phyloP scores from a whole-genome alignment of 129 eudicot genomes.

The Escallonia rubra region DNA sequence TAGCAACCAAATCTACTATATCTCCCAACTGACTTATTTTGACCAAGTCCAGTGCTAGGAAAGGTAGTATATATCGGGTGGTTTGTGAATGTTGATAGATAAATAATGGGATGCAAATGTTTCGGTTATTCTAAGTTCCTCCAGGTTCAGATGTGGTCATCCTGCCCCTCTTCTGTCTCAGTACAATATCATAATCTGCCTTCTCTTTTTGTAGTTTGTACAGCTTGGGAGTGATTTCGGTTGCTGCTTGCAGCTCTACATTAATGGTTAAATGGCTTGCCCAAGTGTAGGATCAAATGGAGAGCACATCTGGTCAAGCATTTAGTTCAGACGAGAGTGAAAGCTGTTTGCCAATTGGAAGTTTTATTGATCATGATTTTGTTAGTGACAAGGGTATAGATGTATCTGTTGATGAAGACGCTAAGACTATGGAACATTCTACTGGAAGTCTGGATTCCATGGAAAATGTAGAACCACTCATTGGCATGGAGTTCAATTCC shows the following conservation, averaged over 20 bases:
- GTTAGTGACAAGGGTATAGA: constrained; percentile 1
- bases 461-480: constrained; percentile 11
- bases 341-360: constrained; percentile 16
- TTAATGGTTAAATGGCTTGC: background rate
- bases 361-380: constrained; percentile 13
- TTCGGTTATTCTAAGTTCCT: too few species aligned
- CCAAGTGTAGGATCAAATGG: constrained; percentile 15
- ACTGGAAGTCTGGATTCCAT: background rate
- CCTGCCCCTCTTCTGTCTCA: too few species aligned
- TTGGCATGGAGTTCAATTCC: constrained; percentile 27
- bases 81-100: too few species aligned
- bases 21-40: too few species aligned
- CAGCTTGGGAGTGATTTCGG: background rate
- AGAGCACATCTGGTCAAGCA: constrained; percentile 19
- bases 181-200: too few species aligned
- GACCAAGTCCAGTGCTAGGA: too few species aligned
- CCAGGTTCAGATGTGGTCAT: too few species aligned
- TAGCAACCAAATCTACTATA: too few species aligned
- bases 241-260: constrained; percentile 5
- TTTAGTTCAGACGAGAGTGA: constrained; percentile 21
- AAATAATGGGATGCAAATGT: too few species aligned
- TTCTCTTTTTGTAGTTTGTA: too few species aligned
- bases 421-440: constrained; percentile 9
- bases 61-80: too few species aligned
- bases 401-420: constrained; percentile 13